Evolutionary conservation across 768 basidiomycete genomes (phyloP).

Genomic region (Leccinum variicolor): DNA sequence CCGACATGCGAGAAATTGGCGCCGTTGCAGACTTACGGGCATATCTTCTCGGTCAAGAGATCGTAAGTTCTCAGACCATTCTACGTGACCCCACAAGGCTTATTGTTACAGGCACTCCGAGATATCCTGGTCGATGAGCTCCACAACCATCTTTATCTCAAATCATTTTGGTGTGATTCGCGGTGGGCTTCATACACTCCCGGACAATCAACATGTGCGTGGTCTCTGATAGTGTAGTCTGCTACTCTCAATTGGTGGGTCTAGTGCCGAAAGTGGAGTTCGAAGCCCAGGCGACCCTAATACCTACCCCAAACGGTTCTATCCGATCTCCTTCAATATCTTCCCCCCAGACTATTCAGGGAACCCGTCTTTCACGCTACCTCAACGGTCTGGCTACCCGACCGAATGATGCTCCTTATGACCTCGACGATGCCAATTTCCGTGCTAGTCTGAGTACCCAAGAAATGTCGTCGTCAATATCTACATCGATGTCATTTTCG

Average conservation of each 20-base stretch:
- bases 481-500: constrained; percentile 22
- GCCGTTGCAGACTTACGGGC: constrained; percentile 84
- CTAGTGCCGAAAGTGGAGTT: constrained; percentile 69
- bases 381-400: constrained; percentile 62
- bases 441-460: constrained; percentile 17
- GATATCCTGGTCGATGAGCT: constrained; percentile 95
- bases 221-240: neutral
- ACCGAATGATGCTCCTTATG: constrained; percentile 76
- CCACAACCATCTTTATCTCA: constrained; percentile 95
- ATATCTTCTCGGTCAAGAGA: constrained; percentile 85
- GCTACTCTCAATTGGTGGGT: constrained; percentile 6
- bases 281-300: constrained; percentile 42
- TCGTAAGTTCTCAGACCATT: constrained; percentile 44
- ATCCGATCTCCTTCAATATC: constrained; percentile 31
- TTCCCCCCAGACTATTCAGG: constrained; percentile 39
- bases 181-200: constrained; percentile 85
- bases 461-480: constrained; percentile 19
- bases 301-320: constrained; percentile 19
- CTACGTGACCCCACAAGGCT: neutral
- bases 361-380: constrained; percentile 57
- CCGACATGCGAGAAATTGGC: constrained; percentile 95
- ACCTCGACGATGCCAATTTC: constrained; percentile 46
- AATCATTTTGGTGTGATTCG: constrained; percentile 92
- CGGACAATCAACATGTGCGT: constrained; percentile 74
- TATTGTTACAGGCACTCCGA: constrained; percentile 63